Evolutionary conservation across 306 rosid genomes (phyloP), one percentile per base, ranked within the genome.

Genomic region (Mimosa pudica): DNA sequence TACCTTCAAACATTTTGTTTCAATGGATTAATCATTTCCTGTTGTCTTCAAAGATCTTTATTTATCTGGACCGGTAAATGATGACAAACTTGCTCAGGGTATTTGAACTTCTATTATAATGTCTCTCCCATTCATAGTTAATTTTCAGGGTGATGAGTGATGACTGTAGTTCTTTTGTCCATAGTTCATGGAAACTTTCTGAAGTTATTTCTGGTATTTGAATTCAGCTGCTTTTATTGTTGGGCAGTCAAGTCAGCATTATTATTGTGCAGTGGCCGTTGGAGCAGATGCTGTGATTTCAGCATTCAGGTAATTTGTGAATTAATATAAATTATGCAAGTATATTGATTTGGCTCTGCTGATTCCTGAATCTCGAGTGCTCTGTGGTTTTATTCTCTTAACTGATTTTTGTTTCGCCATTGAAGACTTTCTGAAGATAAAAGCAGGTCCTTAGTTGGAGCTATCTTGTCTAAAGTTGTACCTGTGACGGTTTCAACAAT

Each of bases 201-300:
- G 97, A 95, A 89, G 74, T 84, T 89, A 91, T 93, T 87, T 90
- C 87, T 89, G 91, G 87, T 87, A 85, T 93, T 96, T 96, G 97
- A 95, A 93, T 91, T 96, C 98, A 93, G 98, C 97, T 96, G 89
- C 94, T 92, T 95, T 93, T 92, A 86, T 92, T 95, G 89, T 95
- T 93, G 98, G 91, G 91, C 99, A 96, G 99, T 96, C 99, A 75
- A 93, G 80, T 91, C 94, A 86, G 77, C 93, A 85, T 77, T 96
- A 96, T 83, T 96, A 84, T 73, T 96, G 98, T 91, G 97, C 97
- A 82, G 92, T 96, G 84, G 87, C 97, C 48, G 87, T 96, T 55
- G 98, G 99, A 82, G 90, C 87, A 74, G 97, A 91, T 93, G 96
- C 98, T 46, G 98, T 96, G 68, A 93, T 96, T 84, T 93, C 99